These are phyloP conservation scores for Ceriops tagal DNA, from an alignment of 345 rosid species.

Conservation along the genomic window DNA sequence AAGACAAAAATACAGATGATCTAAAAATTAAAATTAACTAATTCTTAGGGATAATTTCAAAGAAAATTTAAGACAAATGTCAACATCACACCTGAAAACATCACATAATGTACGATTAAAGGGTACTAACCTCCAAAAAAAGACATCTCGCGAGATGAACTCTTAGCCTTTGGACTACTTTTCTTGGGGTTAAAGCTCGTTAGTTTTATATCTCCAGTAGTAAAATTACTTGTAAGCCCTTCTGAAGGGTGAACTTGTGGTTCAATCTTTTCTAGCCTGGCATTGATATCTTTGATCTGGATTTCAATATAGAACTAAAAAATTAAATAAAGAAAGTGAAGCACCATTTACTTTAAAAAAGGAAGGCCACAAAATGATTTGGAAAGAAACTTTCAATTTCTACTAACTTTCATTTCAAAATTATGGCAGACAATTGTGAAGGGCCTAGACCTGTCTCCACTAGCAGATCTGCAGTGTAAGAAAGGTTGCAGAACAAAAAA, in stretches of 20 bases:
- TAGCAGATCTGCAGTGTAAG: not conserved
- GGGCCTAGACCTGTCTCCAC: not conserved
- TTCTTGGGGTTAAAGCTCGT: conserved; percentile 57
- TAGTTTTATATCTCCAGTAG: conserved; percentile 60
- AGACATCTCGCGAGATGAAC: conserved; percentile 72
- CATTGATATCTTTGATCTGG: conserved; percentile 97
- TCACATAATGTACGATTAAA: not conserved
- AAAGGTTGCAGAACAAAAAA: conserved; percentile 2
- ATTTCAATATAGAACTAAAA: conserved; percentile 12
- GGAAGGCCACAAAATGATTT: not conserved
- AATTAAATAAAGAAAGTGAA: conserved; percentile 1
- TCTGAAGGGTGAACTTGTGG: conserved; percentile 70
- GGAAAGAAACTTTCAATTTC: not conserved
- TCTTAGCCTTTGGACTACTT: conserved; percentile 86
- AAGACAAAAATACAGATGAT: no score
- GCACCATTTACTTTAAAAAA: not conserved
- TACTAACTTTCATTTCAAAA: not conserved
- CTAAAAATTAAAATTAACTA: no score
- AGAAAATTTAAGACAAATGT: not conserved
- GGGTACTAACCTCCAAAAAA: conserved; percentile 76
- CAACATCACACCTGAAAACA: not conserved
- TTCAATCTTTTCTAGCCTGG: conserved; percentile 89
- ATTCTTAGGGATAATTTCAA: not conserved
- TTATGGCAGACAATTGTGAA: conserved; percentile 1
- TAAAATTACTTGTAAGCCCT: conserved; percentile 44